Base-by-base conservation (phyloP, 768 basidiomycete species). In the Cantharellus anzutake region DNA sequence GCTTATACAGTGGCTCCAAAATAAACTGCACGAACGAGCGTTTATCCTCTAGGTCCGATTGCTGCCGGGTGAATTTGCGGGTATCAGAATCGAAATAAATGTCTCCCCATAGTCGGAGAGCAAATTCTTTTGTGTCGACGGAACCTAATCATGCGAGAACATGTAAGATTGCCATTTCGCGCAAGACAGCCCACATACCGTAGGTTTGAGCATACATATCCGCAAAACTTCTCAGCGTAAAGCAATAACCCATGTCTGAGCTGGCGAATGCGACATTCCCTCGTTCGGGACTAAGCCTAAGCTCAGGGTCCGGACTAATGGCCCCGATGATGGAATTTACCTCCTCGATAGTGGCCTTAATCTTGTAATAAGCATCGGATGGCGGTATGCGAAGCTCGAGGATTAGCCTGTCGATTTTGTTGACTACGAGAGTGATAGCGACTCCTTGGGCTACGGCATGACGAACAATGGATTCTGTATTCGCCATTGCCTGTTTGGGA, bases 241-340 rank as follows among this genome's bases (percentile, higher is more conserved):
- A 98, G 69, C 89, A 94, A 89, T 93, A 99, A 53, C 81, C 83
- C 90, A 97, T 94, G 68, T 94, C 89, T 0, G 93, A 84, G 66
- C 90, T 93, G 48, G 92, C 93, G 67, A 99, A 99, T 0, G 93
- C 89, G 44, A 99, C 92, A 66, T 99, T 99, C 51, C 93, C 94
- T 44, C 80, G 79, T 69, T 99, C 96, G 2, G 96, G 96, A 64
- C 91, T 94, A 53, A 99, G 70, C 51, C 96, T 80, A 53, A 88
- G 73, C 56, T 83, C 82, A 51, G 93, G 88, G 70, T 92, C 83
- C 2, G 91, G 86, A 70, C 97, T 81, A 66, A 98, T 89, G 53
- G 68, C 67, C 89, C 89, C 85, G 68, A 99, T 97, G 70, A 93
- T 84, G 1, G 84, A 87, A 70, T 99, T 99, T 58, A 99, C 83